Conservation (phyloP, 257 asterid genomes). For the Nyctanthes arbortristis region DNA sequence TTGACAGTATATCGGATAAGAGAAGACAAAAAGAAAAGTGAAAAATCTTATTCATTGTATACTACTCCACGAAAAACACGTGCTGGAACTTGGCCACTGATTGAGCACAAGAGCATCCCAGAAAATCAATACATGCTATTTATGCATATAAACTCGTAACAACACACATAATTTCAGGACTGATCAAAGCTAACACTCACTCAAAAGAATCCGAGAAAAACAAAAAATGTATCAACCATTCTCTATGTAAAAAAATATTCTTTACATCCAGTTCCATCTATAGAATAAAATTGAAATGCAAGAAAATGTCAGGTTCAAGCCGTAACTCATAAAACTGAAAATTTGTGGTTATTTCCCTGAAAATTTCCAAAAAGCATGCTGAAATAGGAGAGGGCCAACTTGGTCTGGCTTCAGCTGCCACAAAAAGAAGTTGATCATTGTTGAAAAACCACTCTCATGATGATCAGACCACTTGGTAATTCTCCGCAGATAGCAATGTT, state of each 20-base stretch:
- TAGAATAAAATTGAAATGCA: neutral
- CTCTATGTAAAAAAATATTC: neutral
- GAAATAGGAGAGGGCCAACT: neutral
- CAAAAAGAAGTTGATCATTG: neutral
- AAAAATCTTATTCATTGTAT: too few species aligned
- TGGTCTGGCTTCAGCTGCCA: neutral
- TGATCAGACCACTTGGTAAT: constrained; percentile 41
- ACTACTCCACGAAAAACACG: too few species aligned
- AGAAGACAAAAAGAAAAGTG: neutral
- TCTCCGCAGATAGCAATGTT: constrained; percentile 30
- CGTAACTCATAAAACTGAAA: neutral
- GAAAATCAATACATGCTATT: neutral
- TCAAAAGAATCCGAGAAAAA: neutral
- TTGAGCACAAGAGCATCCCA: neutral
- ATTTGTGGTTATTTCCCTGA: neutral
- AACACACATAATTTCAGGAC: neutral
- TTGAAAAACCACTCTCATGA: neutral
- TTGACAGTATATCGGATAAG: neutral
- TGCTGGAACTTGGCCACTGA: neutral
- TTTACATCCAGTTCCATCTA: neutral
- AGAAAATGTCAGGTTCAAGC: neutral
- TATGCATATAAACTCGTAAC: too few species aligned
- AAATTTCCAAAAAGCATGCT: neutral
- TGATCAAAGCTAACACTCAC: neutral
- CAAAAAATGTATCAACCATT: neutral